A percentile compares a stretch with the other conserved stretches of the same genome.
These are phyloP conservation scores for Exsudoporus frostii DNA, from an alignment of 768 basidiomycete genomes.

Conservation along the genomic window DNA sequence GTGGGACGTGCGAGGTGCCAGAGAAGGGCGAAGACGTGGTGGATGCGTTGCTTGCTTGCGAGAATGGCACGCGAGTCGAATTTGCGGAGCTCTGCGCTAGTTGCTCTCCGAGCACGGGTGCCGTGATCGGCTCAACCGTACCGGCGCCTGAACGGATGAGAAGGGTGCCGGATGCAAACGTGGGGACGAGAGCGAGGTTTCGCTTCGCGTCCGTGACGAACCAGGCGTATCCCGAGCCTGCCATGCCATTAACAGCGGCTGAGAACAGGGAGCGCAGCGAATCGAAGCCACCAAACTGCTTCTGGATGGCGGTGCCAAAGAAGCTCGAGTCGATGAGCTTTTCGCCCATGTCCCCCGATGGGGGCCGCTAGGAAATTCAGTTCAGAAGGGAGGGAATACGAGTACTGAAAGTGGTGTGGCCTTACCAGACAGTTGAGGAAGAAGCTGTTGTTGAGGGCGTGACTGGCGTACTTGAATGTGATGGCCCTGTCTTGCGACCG, in stretches of 20 bases:
- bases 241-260: constrained; percentile 75
- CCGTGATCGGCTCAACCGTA: constrained; percentile 23
- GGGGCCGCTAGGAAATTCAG: constrained; percentile 29
- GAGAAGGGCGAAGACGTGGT: constrained; percentile 42
- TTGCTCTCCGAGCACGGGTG: constrained; percentile 31
- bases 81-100: neutral
- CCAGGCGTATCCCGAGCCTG: constrained; percentile 83
- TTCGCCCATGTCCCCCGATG: constrained; percentile 25
- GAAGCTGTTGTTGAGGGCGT: constrained; percentile 93
- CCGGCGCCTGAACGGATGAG: constrained; percentile 63
- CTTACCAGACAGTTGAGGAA: constrained; percentile 86
- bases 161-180: constrained; percentile 86
- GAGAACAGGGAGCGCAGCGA: constrained; percentile 74
- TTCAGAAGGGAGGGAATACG: neutral
- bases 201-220: constrained; percentile 69
- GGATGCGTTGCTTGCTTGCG: constrained; percentile 29
- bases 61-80: constrained; percentile 21
- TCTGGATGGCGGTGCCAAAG: constrained; percentile 21
- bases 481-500: constrained; percentile 54
- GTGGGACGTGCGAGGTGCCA: constrained; percentile 33
- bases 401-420: constrained; percentile 1
- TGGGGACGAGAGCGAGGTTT: constrained; percentile 72
- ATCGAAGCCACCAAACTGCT: constrained; percentile 59
- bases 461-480: constrained; percentile 87
- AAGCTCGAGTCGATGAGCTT: constrained; percentile 10